A percentile compares a stretch with the other conserved stretches of the same genome.
These are phyloP conservation scores for Alternaria gaisen DNA, from an alignment of 2,329 filamentous ascomycete species.

Conservation along the genomic window DNA sequence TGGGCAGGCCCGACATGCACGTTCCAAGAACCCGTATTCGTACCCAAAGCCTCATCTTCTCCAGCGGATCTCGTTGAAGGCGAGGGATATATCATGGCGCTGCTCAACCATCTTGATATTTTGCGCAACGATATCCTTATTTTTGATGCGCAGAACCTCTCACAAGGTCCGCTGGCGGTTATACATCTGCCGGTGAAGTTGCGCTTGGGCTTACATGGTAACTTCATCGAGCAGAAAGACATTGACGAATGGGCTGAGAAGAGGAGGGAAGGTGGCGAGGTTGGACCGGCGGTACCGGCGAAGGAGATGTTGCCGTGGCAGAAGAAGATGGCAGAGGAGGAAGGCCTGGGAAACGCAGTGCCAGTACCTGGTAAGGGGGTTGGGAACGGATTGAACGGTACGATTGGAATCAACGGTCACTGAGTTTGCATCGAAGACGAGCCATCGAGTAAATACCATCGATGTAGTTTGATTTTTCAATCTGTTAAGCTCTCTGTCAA, in stretches of 20 bases:
- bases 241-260: conserved; percentile 42
- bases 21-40: conserved; percentile 65
- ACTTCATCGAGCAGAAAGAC: conserved; percentile 44
- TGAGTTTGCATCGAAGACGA: not conserved
- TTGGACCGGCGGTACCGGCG: conserved; percentile 37
- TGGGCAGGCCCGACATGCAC: conserved; percentile 53
- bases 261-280: conserved; percentile 36
- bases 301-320: conserved; percentile 42
- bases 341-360: conserved; percentile 18
- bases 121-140: conserved; percentile 54
- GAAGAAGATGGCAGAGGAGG: conserved; percentile 33
- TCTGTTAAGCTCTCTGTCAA: not conserved
- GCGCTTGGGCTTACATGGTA: conserved; percentile 44
- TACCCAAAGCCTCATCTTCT: conserved; percentile 54
- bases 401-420: not conserved
- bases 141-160: conserved; percentile 53
- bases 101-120: conserved; percentile 55
- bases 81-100: conserved; percentile 60
- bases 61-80: conserved; percentile 50
- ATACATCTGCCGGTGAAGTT: conserved; percentile 53
- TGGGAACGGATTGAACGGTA: not conserved
- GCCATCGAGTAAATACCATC: not conserved
- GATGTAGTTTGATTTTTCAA: too few species aligned
- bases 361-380: not conserved
- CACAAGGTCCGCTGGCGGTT: conserved; percentile 51